phyloP scores from a whole-genome alignment of 2,329 filamentous ascomycete species.

The Boeremia lycopersici region DNA sequence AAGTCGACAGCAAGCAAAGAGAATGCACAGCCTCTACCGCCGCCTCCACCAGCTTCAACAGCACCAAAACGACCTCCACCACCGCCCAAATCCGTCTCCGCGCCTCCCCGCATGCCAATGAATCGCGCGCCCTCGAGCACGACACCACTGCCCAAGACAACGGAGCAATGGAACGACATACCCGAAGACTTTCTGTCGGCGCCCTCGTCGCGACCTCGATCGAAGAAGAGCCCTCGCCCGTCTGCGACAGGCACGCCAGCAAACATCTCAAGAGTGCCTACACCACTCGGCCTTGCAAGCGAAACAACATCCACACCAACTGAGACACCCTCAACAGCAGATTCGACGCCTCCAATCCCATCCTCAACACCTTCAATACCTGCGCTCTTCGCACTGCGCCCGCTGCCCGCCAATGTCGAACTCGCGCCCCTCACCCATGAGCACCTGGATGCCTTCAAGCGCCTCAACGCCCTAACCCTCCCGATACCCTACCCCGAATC shows the following conservation, averaged over 20 bases:
- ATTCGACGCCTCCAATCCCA: constrained; percentile 4
- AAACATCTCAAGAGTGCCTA: constrained; percentile 22
- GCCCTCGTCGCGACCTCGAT: constrained; percentile 30
- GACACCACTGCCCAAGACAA: constrained; percentile 20
- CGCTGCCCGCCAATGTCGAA: constrained; percentile 57
- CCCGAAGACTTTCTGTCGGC: constrained; percentile 34
- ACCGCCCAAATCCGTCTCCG: constrained; percentile 29
- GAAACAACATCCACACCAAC: constrained; percentile 2
- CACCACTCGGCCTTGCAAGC: constrained; percentile 15
- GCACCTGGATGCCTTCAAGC: constrained; percentile 62
- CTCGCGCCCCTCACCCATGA: constrained; percentile 59
- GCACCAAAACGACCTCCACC: constrained; percentile 21
- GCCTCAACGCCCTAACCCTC: constrained; percentile 63
- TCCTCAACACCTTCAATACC: constrained; percentile 2
- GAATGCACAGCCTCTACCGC: constrained; percentile 19
- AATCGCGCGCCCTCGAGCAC: constrained; percentile 16
- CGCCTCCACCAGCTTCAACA: constrained; percentile 9
- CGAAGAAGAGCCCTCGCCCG: constrained; percentile 33
- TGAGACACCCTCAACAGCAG: constrained; percentile 4
- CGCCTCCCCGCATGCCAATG: constrained; percentile 22
- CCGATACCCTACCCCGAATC: constrained; percentile 66
- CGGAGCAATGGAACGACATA: constrained; percentile 39
- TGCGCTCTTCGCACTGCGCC: constrained; percentile 35
- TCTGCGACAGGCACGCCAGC: constrained; percentile 26
- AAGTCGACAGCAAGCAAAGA: constrained; percentile 48